A percentile compares a stretch with the other conserved stretches of the same genome.
These are phyloP conservation scores for Corylus heterophylla DNA, from an alignment of 306 rosid genomes.

Conservation along the genomic window DNA sequence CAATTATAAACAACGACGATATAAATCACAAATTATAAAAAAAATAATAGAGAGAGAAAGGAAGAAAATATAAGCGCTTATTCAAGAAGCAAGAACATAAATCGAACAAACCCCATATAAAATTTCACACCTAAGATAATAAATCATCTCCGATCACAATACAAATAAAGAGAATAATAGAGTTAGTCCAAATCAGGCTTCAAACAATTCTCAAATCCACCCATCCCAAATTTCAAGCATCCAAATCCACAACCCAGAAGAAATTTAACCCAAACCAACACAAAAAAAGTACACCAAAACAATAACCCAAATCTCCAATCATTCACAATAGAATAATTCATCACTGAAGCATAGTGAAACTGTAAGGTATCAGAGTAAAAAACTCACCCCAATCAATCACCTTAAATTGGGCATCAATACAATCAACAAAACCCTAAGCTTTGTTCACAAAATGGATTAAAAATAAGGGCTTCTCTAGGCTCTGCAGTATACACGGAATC, in stretches of 20 bases:
- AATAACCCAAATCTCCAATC: background rate
- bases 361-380: constrained; percentile 7
- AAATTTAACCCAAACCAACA: constrained; percentile 18
- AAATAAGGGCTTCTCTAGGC: constrained; percentile 18
- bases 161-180: background rate
- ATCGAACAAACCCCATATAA: background rate
- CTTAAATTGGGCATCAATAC: constrained; percentile 33
- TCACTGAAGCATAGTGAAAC: constrained; percentile 2
- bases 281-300: constrained; percentile 2
- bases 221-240: constrained; percentile 14
- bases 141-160: background rate
- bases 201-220: background rate
- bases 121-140: background rate
- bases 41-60: background rate
- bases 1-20: background rate
- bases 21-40: background rate
- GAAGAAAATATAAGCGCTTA: background rate
- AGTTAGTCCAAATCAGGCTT: constrained; percentile 9
- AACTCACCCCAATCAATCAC: constrained; percentile 35
- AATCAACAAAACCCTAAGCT: constrained; percentile 27
- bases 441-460: background rate
- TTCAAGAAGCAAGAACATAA: background rate
- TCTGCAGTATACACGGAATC: constrained; percentile 21
- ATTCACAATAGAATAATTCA: constrained; percentile 17
- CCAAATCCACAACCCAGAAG: constrained; percentile 6